Evolutionary conservation across 176 grass and related monocot genomes (phyloP), one percentile per base, ranked within the genome.

Genomic region (Phoenix roebelenii): DNA sequence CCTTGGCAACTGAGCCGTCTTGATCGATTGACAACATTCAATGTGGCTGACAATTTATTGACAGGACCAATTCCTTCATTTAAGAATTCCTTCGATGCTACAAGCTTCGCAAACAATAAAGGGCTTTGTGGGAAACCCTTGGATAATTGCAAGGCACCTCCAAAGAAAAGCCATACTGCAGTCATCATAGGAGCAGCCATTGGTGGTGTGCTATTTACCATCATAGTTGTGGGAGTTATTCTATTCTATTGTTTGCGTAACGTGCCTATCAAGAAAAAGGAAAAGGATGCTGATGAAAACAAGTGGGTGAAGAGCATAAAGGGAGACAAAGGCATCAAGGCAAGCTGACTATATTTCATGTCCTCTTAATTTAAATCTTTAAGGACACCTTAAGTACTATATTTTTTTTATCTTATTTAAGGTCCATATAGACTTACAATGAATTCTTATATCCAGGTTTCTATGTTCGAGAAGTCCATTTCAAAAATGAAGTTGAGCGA

Each of bases 261-360:
- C 74, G 69, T 88, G 66, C 87, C 93, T 49, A 61, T 64, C 3
- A 97, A 75, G 72, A 95, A 86, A 71, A 91, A 79, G 55, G 76
- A 63, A 73, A 95, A 91, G 52, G 84, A 85, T 26, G 23, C 83
- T 39, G 93, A 91, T 82, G 93, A 91, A 77, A 92, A 97, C 64
- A 97, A 75, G 55, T 97, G 93, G 93, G 93, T 81, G 20, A 91
- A 97, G 72, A 78, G 71, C 71, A 97, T 97, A 52, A 97, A 91
- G 73, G 81, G 87, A 49, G 26, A 76, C 50, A 97, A 88, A 88
- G 78, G 87, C 64, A 68, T 63, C 19, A 91, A 97, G 87, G 93
- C 80, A 85, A 69, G 74, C 49, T 72, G 52, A 52, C 58, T 24
- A 2, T 15, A 58, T 44, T 44, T 44, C 35, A 12, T 44, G 35